A percentile compares a stretch with the other conserved stretches of the same genome.
Conservation (phyloP, 1,139 yeast genomes). For the Geotrichum bryndzae region DNA sequence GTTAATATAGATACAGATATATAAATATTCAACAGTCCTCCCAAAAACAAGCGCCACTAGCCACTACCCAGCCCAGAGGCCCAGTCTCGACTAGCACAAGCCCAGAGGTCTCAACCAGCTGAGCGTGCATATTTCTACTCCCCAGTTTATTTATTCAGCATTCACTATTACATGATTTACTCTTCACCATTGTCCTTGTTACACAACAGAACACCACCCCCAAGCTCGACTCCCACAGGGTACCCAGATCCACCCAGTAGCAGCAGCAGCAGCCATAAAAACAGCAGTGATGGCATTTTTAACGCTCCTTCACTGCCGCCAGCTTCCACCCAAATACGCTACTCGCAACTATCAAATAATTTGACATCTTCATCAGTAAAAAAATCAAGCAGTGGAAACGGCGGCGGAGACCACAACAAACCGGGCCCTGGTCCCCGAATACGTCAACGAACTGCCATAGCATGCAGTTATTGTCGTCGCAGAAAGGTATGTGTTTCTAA, state of each 20-base stretch:
- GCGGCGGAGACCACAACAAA: neutral
- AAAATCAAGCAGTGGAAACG: neutral
- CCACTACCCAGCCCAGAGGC: neutral
- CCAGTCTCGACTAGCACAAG: neutral
- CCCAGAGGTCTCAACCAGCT: neutral
- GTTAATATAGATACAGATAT: too few relatives aligned
- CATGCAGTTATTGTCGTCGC: constrained; percentile 33
- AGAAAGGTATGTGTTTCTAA: constrained; percentile 24
- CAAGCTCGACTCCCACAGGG: neutral
- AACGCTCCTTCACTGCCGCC: neutral
- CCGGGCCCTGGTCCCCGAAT: constrained; percentile 4
- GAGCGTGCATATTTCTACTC: neutral
- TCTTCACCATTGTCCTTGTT: neutral
- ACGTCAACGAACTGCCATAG: constrained; percentile 32
- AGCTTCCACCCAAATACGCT: neutral
- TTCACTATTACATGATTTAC: neutral
- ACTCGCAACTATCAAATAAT: neutral
- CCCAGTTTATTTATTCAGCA: neutral
- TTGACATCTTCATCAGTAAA: neutral
- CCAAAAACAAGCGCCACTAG: neutral
- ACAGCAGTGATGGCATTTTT: neutral
- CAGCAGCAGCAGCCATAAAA: neutral
- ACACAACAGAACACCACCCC: neutral
- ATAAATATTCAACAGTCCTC: neutral
- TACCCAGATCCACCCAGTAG: neutral